Evolutionary conservation across 352 stramenopile species (phyloP).

Genomic region (Globisporangium parvum): DNA sequence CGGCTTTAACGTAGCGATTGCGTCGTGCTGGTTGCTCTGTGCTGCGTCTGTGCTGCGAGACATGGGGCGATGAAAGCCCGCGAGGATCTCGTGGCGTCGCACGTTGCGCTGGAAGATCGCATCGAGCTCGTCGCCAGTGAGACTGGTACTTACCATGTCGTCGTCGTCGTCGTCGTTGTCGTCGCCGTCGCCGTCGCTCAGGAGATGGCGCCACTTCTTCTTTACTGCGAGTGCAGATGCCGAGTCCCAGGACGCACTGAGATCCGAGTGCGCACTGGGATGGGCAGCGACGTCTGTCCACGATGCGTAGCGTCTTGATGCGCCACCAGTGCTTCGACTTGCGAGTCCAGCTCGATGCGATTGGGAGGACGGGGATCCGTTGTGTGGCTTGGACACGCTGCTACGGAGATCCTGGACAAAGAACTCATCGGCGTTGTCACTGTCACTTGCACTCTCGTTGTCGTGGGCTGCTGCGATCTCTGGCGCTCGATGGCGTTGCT

Average conservation of each 20-base stretch:
- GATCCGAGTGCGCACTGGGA: not conserved
- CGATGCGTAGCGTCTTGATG: constrained; percentile 6
- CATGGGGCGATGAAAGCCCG: constrained; percentile 30
- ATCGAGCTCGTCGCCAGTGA: constrained; percentile 42
- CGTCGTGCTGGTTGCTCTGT: not conserved
- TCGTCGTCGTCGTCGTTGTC: constrained; percentile 14
- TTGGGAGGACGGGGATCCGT: too few relatives aligned
- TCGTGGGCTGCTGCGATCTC: not conserved
- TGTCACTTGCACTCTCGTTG: constrained; percentile 16
- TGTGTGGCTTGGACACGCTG: not conserved
- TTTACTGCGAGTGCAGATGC: not conserved
- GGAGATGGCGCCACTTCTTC: not conserved
- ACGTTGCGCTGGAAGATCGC: constrained; percentile 59
- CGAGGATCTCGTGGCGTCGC: constrained; percentile 51
- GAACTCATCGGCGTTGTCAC: constrained; percentile 31
- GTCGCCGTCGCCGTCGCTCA: constrained; percentile 5
- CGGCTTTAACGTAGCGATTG: too few relatives aligned
- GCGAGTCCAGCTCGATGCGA: not conserved
- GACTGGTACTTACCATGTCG: constrained; percentile 11
- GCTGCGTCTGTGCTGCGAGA: not conserved
- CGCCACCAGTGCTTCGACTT: not conserved
- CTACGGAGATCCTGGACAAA: constrained; percentile 20
- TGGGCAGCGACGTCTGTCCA: not conserved
- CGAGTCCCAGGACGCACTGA: not conserved
- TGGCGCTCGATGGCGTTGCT: not conserved